A percentile compares a stretch with the other conserved stretches of the same genome.
These are phyloP conservation scores for Pharus latifolius DNA, from an alignment of 176 grass and related monocot genomes.

Conservation along the genomic window DNA sequence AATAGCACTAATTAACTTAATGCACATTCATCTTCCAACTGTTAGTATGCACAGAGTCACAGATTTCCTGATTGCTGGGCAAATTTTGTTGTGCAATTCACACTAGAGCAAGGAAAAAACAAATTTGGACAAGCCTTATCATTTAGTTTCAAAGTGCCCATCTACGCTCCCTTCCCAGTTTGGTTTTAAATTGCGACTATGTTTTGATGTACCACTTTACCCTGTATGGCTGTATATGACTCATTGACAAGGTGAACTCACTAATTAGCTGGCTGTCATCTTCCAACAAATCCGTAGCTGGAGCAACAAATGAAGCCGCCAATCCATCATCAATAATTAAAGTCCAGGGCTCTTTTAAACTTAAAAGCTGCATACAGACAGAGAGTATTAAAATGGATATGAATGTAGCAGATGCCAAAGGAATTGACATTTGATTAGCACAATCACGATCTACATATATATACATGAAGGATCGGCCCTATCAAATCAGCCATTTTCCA, in stretches of 20 bases:
- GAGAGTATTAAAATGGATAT: background rate
- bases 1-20: background rate
- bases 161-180: background rate
- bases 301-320: conserved; percentile 75
- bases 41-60: background rate
- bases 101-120: background rate
- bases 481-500: background rate
- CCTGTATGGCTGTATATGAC: background rate
- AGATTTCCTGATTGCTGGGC: background rate
- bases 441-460: background rate
- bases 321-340: conserved; percentile 86
- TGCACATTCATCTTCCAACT: background rate
- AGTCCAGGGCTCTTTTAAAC: conserved; percentile 75
- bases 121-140: background rate
- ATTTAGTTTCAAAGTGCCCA: background rate
- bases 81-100: background rate
- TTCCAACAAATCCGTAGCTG: conserved; percentile 54
- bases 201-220: background rate
- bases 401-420: background rate
- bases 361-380: conserved; percentile 47
- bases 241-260: conserved; percentile 33
- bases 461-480: background rate
- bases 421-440: background rate
- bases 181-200: background rate
- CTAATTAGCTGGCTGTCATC: conserved; percentile 68